Conservation (phyloP, 2,329 filamentous ascomycete genomes). For the Sphaerulina populicola region DNA sequence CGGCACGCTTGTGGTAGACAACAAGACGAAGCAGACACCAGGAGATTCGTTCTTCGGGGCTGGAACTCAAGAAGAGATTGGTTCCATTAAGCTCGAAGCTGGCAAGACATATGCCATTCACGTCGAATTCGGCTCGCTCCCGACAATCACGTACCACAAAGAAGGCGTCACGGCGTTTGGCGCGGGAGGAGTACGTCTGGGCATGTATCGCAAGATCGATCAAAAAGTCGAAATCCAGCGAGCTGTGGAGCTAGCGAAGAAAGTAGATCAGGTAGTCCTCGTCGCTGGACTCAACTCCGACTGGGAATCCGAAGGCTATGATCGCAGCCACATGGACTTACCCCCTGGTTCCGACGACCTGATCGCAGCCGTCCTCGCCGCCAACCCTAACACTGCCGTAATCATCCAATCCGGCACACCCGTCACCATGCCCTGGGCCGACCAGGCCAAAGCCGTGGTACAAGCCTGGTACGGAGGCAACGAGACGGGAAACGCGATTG, state of each 20-base stretch:
- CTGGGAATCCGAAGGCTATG: slow-evolving; percentile 66
- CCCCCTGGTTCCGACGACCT: slow-evolving; percentile 56
- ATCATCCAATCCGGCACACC: slow-evolving; percentile 73
- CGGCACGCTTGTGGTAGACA: slow-evolving; percentile 55
- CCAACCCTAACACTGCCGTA: slow-evolving; percentile 61
- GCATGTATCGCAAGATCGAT: slow-evolving; percentile 47
- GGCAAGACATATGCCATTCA: slow-evolving; percentile 53
- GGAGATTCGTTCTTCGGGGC: slow-evolving; percentile 59
- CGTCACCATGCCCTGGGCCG: slow-evolving; percentile 62
- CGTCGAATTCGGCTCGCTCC: slow-evolving; percentile 55
- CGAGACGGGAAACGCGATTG: slow-evolving; percentile 72
- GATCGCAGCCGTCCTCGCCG: slow-evolving; percentile 56
- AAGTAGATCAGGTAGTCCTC: slow-evolving; percentile 68
- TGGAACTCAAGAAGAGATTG: slow-evolving; percentile 56
- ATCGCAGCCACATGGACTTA: slow-evolving; percentile 53
- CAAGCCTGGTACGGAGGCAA: slow-evolving; percentile 84
- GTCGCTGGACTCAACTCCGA: slow-evolving; percentile 70
- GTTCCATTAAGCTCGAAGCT: slow-evolving; percentile 49
- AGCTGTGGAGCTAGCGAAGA: slow-evolving; percentile 59
- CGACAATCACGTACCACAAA: slow-evolving; percentile 55
- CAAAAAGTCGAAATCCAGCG: slow-evolving; percentile 57
- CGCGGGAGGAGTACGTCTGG: slow-evolving; percentile 55
- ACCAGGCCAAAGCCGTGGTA: slow-evolving; percentile 56
- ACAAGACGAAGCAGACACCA: slow-evolving; percentile 49
- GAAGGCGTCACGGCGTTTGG: slow-evolving; percentile 56